Evolutionary conservation across 2,329 filamentous ascomycete genomes (phyloP).

Genomic region (Aspergillus felis): DNA sequence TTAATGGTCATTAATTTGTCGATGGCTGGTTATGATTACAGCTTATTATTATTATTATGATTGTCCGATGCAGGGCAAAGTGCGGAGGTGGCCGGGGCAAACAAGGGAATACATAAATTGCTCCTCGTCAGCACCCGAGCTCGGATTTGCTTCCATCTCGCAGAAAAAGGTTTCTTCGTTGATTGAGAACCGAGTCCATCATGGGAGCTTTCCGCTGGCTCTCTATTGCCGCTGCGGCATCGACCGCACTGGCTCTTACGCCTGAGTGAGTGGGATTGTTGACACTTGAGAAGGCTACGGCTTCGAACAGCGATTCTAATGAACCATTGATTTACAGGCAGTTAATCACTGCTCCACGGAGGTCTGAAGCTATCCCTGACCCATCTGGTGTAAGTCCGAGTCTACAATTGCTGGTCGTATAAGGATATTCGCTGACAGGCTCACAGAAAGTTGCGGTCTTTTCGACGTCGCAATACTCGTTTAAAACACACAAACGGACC

Average conservation of each 20-base stretch:
- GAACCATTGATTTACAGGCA: slow-evolving; percentile 18
- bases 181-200: not conserved
- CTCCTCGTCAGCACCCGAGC: not conserved
- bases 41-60: not conserved
- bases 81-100: not conserved
- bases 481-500: slow-evolving; percentile 65
- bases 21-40: not conserved
- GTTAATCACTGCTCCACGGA: slow-evolving; percentile 35
- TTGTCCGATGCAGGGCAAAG: not conserved
- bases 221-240: slow-evolving; percentile 19
- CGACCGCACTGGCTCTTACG: slow-evolving; percentile 23
- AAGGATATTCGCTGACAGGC: not conserved
- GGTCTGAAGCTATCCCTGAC: slow-evolving; percentile 36
- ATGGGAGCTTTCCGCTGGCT: slow-evolving; percentile 26
- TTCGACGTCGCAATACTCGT: slow-evolving; percentile 71
- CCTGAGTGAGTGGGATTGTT: slow-evolving; percentile 23
- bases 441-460: slow-evolving; percentile 44
- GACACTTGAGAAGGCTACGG: not conserved
- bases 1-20: not conserved
- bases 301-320: not conserved
- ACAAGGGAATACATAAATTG: not conserved
- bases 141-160: not conserved
- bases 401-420: not conserved
- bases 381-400: slow-evolving; percentile 35
- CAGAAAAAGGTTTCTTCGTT: not conserved